These are phyloP conservation scores for Amaranthus hypochondriacus DNA, from an alignment of 148 eudicot species.

Conservation along the genomic window DNA sequence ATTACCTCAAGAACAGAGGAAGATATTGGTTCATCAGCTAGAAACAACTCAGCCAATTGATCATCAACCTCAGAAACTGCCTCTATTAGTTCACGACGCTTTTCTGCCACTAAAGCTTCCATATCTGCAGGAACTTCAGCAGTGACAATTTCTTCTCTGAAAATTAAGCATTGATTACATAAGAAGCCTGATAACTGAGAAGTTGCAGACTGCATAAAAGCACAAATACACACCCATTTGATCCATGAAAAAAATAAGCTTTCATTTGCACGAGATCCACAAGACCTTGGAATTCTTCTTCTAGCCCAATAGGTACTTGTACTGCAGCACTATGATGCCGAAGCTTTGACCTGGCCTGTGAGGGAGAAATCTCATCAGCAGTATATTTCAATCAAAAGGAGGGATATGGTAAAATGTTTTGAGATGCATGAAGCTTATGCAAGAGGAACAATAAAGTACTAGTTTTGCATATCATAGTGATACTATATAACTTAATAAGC, in stretches of 20 bases:
- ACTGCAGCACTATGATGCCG: conserved; percentile 97
- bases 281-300: conserved; percentile 89
- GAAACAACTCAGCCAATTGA: conserved; percentile 77
- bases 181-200: not conserved
- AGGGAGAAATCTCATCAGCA: conserved; percentile 8
- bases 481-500: not conserved
- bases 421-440: not conserved
- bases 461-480: not conserved
- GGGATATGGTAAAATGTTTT: not conserved
- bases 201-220: conserved; percentile 6
- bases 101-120: conserved; percentile 65
- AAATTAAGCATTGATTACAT: conserved; percentile 16
- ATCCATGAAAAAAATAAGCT: conserved; percentile 78
- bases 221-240: conserved; percentile 68
- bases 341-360: conserved; percentile 81
- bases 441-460: not conserved
- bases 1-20: conserved; percentile 76
- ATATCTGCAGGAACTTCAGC: conserved; percentile 68
- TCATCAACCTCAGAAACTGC: conserved; percentile 96
- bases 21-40: conserved; percentile 87
- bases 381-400: not conserved
- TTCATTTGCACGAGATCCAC: conserved; percentile 81
- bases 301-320: conserved; percentile 91
- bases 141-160: conserved; percentile 59
- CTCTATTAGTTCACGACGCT: conserved; percentile 85